These are phyloP conservation scores for Kokia cookei DNA, from an alignment of 441 rosid species.

Conservation along the genomic window DNA sequence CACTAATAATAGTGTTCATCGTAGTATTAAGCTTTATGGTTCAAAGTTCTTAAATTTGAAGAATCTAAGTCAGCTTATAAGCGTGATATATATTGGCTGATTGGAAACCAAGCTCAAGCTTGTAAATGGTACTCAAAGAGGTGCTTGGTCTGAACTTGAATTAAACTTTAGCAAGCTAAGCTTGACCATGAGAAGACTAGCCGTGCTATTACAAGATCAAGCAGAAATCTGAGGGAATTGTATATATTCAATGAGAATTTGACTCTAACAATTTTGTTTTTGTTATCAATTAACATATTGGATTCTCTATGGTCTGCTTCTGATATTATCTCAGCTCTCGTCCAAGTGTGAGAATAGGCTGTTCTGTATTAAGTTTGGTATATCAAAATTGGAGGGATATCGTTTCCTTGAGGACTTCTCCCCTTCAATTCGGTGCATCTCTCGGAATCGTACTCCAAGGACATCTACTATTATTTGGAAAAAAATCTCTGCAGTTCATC, in stretches of 20 bases:
- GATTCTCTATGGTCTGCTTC: constrained; percentile 1
- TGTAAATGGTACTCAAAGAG: not conserved
- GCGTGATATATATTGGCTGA: not conserved
- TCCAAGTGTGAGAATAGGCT: constrained; percentile 69
- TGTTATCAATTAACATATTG: not conserved
- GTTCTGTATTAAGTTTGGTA: constrained; percentile 52
- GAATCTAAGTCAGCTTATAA: not conserved
- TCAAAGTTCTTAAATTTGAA: not conserved
- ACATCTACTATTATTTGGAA: constrained; percentile 39
- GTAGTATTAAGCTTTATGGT: not conserved
- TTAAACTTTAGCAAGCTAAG: not conserved
- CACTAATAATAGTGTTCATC: not conserved
- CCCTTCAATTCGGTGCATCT: constrained; percentile 58
- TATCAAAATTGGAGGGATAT: constrained; percentile 36
- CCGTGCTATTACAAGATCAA: not conserved
- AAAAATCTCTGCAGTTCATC: constrained; percentile 29
- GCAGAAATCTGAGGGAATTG: not conserved
- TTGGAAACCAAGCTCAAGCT: not conserved
- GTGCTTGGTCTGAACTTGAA: not conserved
- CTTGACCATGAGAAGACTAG: not conserved
- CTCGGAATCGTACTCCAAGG: constrained; percentile 39
- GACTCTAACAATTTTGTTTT: not conserved
- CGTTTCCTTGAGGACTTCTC: constrained; percentile 58
- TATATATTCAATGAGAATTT: not conserved
- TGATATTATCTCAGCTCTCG: constrained; percentile 46